Base-by-base conservation (phyloP, 345 rosid species). In the Sapria himalayana region DNA sequence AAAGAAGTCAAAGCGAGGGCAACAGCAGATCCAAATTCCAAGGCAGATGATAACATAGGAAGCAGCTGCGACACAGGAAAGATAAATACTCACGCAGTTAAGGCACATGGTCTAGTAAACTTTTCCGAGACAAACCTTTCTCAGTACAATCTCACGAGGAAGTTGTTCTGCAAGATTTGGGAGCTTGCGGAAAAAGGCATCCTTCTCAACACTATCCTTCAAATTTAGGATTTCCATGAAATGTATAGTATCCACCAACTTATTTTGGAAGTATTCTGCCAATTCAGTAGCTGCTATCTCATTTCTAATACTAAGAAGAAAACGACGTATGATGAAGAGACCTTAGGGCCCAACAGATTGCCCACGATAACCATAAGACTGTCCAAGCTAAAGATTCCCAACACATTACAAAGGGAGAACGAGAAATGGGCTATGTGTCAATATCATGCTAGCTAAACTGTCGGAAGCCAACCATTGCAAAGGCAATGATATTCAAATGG, bases 231-330 rank as follows among this genome's bases (percentile, higher is more conserved):
- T 84, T 57, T 91, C 95, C 95, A 91, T 84, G 52, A 91, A 91
- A 70, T 84, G 99, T 63, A 91, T 84, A 21, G 99, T 89, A 67
- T 84, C 93, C 65, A 91, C 99, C 84, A 91, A 69, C 68, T 91
- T 91, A 62, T 91, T 91, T 63, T 91, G 95, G 57, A 84, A 84
- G 65, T 91, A 91, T 60, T 80, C 99, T 91, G 81, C 43, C 62
- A 76, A 60, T 21, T 40, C 52, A 61, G 25, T 33, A 22, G 45
- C 46, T 38, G 29, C 25, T 33, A 52, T 22, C 12, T n/a, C n/a
- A n/a, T n/a, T n/a, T n/a, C n/a, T n/a, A n/a, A n/a, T n/a, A n/a
- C n/a, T n/a, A n/a, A n/a, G n/a, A n/a, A n/a, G n/a, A n/a, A n/a
- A n/a, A n/a, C n/a, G n/a, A n/a, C n/a, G n/a, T n/a, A n/a, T n/a